These are phyloP conservation scores for Boletellus deceptivus DNA, from an alignment of 1,284 basidiomycete genomes.

Conservation along the genomic window DNA sequence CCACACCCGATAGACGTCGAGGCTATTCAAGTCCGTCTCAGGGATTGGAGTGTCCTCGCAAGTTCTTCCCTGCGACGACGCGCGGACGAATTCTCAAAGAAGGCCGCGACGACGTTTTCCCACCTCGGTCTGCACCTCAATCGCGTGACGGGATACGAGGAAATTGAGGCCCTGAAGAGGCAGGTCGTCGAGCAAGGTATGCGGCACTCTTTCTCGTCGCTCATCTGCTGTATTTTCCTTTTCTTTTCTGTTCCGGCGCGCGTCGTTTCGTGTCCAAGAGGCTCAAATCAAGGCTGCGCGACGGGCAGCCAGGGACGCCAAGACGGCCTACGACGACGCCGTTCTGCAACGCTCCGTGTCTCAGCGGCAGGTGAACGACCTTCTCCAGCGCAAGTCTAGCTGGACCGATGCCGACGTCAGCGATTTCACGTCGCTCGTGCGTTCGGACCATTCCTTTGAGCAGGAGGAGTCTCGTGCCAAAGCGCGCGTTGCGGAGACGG, in stretches of 20 bases:
- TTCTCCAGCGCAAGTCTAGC: slow-evolving; percentile 83
- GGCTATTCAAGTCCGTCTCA: slow-evolving; percentile 41
- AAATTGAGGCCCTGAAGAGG: slow-evolving; percentile 81
- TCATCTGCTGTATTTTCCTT: not conserved
- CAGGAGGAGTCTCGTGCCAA: slow-evolving; percentile 75
- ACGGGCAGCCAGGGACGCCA: slow-evolving; percentile 62
- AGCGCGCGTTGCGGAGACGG: slow-evolving; percentile 58
- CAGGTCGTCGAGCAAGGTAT: slow-evolving; percentile 80
- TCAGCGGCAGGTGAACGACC: slow-evolving; percentile 87
- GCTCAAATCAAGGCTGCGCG: slow-evolving; percentile 58
- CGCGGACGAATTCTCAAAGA: slow-evolving; percentile 56
- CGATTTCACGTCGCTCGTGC: slow-evolving; percentile 83
- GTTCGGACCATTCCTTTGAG: slow-evolving; percentile 82
- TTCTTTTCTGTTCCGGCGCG: not conserved
- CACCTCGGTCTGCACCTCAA: slow-evolving; percentile 79
- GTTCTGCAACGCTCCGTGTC: slow-evolving; percentile 74
- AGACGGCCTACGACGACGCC: slow-evolving; percentile 71
- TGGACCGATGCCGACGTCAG: slow-evolving; percentile 85
- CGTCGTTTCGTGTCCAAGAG: slow-evolving; percentile 45
- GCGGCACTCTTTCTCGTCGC: slow-evolving; percentile 9
- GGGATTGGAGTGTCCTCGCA: slow-evolving; percentile 50
- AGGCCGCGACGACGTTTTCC: slow-evolving; percentile 59
- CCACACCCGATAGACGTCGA: slow-evolving; percentile 17
- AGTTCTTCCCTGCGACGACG: slow-evolving; percentile 48
- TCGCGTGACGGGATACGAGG: slow-evolving; percentile 84